Conservation (phyloP, 495 filamentous ascomycete genomes). For the Neurospora sp. region DNA sequence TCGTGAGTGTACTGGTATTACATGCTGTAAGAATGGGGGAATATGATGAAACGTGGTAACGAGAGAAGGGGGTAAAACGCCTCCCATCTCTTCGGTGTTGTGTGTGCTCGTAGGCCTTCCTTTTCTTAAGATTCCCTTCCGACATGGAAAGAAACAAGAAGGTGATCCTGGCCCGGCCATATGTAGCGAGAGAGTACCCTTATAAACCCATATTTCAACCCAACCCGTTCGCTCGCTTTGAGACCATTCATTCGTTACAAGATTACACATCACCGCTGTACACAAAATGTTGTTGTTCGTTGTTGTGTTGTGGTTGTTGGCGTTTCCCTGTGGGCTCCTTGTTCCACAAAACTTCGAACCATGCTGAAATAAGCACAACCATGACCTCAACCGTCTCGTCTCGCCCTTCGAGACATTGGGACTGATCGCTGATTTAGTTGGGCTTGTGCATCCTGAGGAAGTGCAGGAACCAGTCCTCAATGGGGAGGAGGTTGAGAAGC, state of each 20-base stretch:
- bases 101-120: background rate
- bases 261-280: background rate
- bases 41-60: background rate
- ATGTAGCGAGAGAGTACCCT: background rate
- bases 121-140: background rate
- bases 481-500: conserved; percentile 17
- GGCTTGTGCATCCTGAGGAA: conserved; percentile 21
- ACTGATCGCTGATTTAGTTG: background rate
- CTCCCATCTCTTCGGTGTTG: background rate
- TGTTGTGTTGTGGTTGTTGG: background rate
- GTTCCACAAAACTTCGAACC: background rate
- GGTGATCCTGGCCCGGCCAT: background rate
- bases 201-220: background rate
- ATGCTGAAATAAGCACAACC: background rate
- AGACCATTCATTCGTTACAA: background rate
- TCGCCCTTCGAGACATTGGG: background rate
- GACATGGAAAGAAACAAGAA: background rate
- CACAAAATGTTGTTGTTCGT: background rate
- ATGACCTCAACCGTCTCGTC: background rate
- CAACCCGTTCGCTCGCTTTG: background rate
- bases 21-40: background rate
- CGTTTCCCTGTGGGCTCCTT: background rate
- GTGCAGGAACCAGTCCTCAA: conserved; percentile 23
- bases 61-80: background rate
- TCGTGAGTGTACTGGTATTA: background rate